phyloP scores from a whole-genome alignment of 306 rosid species.

The Dalbergia cultrata region DNA sequence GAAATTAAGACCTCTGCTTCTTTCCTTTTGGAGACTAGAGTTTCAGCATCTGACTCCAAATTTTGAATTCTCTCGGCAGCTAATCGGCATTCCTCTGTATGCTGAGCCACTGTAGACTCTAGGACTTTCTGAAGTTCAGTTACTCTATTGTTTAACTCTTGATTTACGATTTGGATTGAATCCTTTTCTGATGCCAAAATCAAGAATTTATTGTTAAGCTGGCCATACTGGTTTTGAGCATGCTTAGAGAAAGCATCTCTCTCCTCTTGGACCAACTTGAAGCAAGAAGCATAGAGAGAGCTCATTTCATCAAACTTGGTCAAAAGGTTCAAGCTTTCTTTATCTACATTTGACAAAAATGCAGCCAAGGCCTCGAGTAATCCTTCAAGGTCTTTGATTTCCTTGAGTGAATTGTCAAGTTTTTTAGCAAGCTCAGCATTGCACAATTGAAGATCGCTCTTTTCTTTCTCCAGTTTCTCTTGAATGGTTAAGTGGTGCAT shows the following conservation, averaged over 20 bases:
- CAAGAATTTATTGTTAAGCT: slow-evolving; percentile 65
- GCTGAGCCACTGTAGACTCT: slow-evolving; percentile 59
- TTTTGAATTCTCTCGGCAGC: slow-evolving; percentile 69
- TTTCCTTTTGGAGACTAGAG: slow-evolving; percentile 67
- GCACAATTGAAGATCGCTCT: slow-evolving; percentile 60
- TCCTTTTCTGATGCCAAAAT: slow-evolving; percentile 63
- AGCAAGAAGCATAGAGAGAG: slow-evolving; percentile 70
- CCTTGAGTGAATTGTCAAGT: slow-evolving; percentile 63
- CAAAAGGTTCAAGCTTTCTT: slow-evolving; percentile 64
- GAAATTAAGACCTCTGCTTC: slow-evolving; percentile 72
- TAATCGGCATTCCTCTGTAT: slow-evolving; percentile 60
- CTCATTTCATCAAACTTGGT: slow-evolving; percentile 74
- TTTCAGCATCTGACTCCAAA: slow-evolving; percentile 78
- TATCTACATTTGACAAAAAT: slow-evolving; percentile 70
- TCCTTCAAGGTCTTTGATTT: slow-evolving; percentile 70
- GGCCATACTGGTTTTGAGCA: slow-evolving; percentile 66
- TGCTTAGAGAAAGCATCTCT: slow-evolving; percentile 62
- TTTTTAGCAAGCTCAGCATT: slow-evolving; percentile 63
- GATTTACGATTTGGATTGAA: slow-evolving; percentile 57
- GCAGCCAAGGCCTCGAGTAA: slow-evolving; percentile 60
- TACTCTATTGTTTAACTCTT: slow-evolving; percentile 61
- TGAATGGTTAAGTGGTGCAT: slow-evolving; percentile 50
- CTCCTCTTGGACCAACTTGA: slow-evolving; percentile 73
- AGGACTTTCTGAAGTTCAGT: slow-evolving; percentile 71
- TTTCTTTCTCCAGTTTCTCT: slow-evolving; percentile 68